Base-by-base conservation (phyloP, 257 asterid genomes). In the Solanum microdontum region DNA sequence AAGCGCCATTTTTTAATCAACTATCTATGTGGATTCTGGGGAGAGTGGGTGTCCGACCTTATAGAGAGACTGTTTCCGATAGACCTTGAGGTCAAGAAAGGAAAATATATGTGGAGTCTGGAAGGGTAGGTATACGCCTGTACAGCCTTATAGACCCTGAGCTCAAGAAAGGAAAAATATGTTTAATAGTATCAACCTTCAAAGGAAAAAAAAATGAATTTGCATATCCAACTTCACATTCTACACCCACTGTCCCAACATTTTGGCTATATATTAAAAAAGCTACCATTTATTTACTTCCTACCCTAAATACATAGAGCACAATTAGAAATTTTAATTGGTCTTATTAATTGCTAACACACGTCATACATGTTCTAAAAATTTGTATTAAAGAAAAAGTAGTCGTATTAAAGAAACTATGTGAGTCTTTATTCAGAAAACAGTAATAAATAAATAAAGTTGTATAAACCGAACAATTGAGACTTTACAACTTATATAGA, bases 61-160 rank as follows among this genome's bases (percentile, higher is more conserved):
- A 55, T 17, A 0, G 0, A 55, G 64, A 55, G 64, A 58, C 1
- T 0, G 11, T 19, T 58, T 55, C 0, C 4, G 0, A 7, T 17
- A 19, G 64, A 55, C 11, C 1, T 0, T 19, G 64, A 11, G 30
- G 19, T 66, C 1, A 11, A 24, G 33, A 24, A 37, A 76, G 12
- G 1, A 76, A 76, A 39, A 13, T 76, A 3, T 23, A n/a, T 23
- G 58, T 76, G 7, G 58, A 45, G 58, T 45, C 0, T 45, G 19
- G 55, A 5, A 45, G 55, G 17, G 55, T 12, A 5, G 58, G 58
- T 13, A 4, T 48, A 48, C 21, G 58, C 15, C 58, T 36, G 39
- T 6, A 36, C 39, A 36, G 8, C 39, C 39, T 36, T 19, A 45
- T 13, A 14, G 19, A 48, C 21, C 7, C 0, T 14, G 19, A 10